These are phyloP conservation scores for Corniculantispora saksenae DNA, from an alignment of 2,329 filamentous ascomycete genomes.

Conservation along the genomic window DNA sequence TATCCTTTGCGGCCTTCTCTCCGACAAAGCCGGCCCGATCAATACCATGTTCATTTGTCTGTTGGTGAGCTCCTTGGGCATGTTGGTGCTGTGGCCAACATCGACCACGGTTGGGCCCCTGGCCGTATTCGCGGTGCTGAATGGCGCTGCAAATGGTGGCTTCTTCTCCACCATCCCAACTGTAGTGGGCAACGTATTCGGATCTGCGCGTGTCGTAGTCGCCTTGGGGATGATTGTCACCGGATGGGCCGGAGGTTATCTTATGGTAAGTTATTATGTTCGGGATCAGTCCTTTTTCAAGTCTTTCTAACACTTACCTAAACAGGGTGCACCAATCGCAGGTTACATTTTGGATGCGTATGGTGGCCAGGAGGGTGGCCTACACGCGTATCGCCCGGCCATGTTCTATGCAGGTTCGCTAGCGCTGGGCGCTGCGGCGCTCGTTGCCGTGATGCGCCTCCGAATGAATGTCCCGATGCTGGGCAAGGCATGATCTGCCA, in stretches of 20 bases:
- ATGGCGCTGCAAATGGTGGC: constrained; percentile 58
- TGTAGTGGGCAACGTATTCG: constrained; percentile 60
- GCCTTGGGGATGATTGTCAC: constrained; percentile 64
- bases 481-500: constrained; percentile 26
- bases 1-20: constrained; percentile 51
- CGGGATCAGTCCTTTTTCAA: background rate
- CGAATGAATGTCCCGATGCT: constrained; percentile 40
- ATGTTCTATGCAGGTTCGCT: constrained; percentile 63
- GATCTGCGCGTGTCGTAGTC: constrained; percentile 53
- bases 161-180: constrained; percentile 64
- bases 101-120: constrained; percentile 53
- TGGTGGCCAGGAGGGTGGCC: constrained; percentile 49
- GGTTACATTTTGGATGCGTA: constrained; percentile 59
- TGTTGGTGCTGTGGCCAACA: constrained; percentile 60
- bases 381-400: constrained; percentile 58
- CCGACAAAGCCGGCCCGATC: constrained; percentile 52
- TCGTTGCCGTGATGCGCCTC: constrained; percentile 46
- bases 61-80: constrained; percentile 52
- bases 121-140: constrained; percentile 56
- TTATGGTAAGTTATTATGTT: constrained; percentile 47
- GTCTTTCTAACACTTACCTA: constrained; percentile 18
- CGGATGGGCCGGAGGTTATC: constrained; percentile 61
- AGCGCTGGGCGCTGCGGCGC: constrained; percentile 44
- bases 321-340: constrained; percentile 57
- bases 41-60: constrained; percentile 54